Evolutionary conservation across 2,329 filamentous ascomycete species (phyloP).

Genomic region (Colletotrichum zoysiae): DNA sequence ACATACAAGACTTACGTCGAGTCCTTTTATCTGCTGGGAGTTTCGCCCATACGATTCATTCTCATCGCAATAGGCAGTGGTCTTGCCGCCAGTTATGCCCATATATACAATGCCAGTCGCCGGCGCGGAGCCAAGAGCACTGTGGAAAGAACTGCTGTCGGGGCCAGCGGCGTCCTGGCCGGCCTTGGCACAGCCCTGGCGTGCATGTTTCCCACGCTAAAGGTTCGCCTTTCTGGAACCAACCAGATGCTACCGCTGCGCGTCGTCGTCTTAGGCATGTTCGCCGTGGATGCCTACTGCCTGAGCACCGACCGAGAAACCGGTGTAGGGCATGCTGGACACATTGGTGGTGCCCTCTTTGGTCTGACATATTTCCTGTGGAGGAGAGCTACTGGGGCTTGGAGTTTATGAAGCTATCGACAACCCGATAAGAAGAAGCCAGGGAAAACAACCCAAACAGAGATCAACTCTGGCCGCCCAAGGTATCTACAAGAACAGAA

Average conservation of each 20-base stretch:
- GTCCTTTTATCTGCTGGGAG: constrained; percentile 15
- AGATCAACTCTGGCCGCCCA: constrained; percentile 38
- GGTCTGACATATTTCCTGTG: constrained; percentile 28
- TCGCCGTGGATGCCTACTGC: constrained; percentile 29
- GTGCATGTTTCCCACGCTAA: constrained; percentile 28
- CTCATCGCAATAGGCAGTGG: constrained; percentile 29
- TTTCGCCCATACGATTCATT: constrained; percentile 19
- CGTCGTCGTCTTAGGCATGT: constrained; percentile 25
- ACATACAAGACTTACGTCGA: constrained; percentile 34
- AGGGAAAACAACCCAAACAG: constrained; percentile 3
- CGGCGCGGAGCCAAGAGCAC: constrained; percentile 1
- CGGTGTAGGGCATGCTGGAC: constrained; percentile 31
- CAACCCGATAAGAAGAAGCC: neutral
- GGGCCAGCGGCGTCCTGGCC: constrained; percentile 28
- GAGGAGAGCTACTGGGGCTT: constrained; percentile 13
- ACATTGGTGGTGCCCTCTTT: constrained; percentile 35
- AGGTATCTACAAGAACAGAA: constrained; percentile 16
- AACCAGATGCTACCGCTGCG: constrained; percentile 24
- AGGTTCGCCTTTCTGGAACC: constrained; percentile 32
- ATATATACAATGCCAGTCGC: constrained; percentile 10
- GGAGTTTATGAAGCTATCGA: constrained; percentile 20
- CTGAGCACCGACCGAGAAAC: constrained; percentile 31
- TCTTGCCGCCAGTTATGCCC: constrained; percentile 20
- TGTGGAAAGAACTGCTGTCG: constrained; percentile 20
- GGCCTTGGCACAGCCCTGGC: constrained; percentile 34